Conservation (phyloP, 495 filamentous ascomycete genomes). For the Xylaria grammica region DNA sequence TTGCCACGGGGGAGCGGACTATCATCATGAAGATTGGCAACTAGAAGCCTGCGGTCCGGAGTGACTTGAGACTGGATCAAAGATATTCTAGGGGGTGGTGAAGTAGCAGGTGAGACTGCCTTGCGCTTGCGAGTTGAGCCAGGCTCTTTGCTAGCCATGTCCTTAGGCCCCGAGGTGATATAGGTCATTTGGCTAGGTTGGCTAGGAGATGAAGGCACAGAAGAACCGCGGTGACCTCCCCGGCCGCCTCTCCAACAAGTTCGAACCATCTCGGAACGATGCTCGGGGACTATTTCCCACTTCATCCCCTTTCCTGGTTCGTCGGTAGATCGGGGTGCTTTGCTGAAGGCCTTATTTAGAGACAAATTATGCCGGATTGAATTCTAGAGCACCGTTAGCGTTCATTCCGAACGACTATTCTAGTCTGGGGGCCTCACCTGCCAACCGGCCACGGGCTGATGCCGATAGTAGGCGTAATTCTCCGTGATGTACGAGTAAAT, state of each 20-base stretch:
- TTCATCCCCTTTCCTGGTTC: slow-evolving; percentile 99
- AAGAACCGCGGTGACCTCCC: slow-evolving; percentile 63
- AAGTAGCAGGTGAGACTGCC: slow-evolving; percentile 51
- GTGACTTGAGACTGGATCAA: slow-evolving; percentile 57
- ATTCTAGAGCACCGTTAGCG: slow-evolving; percentile 61
- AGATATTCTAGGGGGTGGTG: slow-evolving; percentile 52
- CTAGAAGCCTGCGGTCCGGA: slow-evolving; percentile 57
- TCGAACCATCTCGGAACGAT: slow-evolving; percentile 71
- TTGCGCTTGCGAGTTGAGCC: slow-evolving; percentile 53
- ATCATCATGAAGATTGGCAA: slow-evolving; percentile 57
- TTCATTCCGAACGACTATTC: background rate
- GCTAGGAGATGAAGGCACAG: slow-evolving; percentile 61
- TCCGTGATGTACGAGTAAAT: slow-evolving; percentile 93
- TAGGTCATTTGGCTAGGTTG: slow-evolving; percentile 50
- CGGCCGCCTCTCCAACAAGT: slow-evolving; percentile 55
- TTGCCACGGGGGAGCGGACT: slow-evolving; percentile 59
- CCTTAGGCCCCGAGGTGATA: slow-evolving; percentile 52
- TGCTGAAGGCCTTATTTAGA: slow-evolving; percentile 88
- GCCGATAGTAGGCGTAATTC: slow-evolving; percentile 87
- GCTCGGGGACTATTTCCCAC: slow-evolving; percentile 85
- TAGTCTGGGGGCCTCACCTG: slow-evolving; percentile 64
- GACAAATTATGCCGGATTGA: slow-evolving; percentile 97
- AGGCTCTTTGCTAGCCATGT: slow-evolving; percentile 51
- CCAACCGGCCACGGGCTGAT: slow-evolving; percentile 78
- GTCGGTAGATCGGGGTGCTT: slow-evolving; percentile 87